A percentile compares a stretch with the other conserved stretches of the same genome.
Conservation (phyloP, 345 rosid species). For the Lepidium aucheri region DNA sequence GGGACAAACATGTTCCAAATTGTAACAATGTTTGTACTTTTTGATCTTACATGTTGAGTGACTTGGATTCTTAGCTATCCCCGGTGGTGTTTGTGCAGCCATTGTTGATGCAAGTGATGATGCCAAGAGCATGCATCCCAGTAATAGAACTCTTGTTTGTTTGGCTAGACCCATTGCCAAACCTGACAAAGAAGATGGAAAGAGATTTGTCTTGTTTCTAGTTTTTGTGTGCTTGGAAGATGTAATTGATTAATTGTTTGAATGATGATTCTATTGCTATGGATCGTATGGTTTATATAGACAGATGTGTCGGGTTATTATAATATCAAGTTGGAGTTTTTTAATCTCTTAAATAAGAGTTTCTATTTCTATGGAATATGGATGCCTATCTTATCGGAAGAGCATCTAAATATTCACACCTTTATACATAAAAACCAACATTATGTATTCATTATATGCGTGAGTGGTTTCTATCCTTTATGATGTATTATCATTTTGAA, state of each 20-base stretch:
- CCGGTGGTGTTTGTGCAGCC: conserved; percentile 36
- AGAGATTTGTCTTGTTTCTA: neutral
- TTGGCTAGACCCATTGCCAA: conserved; percentile 24
- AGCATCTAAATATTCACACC: neutral
- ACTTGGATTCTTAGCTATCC: conserved; percentile 50
- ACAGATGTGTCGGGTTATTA: neutral
- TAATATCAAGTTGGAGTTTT: neutral
- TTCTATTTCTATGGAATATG: neutral
- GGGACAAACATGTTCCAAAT: conserved; percentile 46
- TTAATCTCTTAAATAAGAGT: neutral
- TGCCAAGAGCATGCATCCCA: conserved; percentile 27
- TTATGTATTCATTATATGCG: no score
- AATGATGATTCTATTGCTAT: neutral
- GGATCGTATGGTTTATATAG: conserved; percentile 15
- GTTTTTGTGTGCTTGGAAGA: neutral
- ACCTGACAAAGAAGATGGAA: neutral
- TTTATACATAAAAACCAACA: neutral
- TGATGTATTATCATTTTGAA: no score
- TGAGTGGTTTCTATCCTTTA: no score
- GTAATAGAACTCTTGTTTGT: conserved; percentile 12
- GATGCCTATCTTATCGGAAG: neutral
- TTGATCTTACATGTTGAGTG: conserved; percentile 33
- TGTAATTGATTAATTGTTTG: neutral
- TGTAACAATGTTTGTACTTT: conserved; percentile 42
- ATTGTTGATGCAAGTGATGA: conserved; percentile 23